Evolutionary conservation across 805 yeast genomes (phyloP).

Genomic region (Suhomyces sp.): DNA sequence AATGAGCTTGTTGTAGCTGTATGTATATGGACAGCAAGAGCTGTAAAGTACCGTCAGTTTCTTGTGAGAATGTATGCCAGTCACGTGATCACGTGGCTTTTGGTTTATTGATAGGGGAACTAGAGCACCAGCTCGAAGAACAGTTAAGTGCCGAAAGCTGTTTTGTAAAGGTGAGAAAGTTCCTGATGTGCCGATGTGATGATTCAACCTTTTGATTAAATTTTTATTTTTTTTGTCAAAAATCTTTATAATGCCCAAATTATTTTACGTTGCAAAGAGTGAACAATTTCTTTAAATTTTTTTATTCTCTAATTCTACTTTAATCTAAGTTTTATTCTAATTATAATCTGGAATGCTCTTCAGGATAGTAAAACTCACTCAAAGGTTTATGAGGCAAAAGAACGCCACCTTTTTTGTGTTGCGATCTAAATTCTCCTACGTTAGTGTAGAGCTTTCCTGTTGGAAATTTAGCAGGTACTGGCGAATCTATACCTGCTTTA

Average conservation of each 20-base stretch:
- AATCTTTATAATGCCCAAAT: too few species aligned
- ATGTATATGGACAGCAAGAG: not conserved
- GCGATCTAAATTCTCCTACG: slow-evolving; percentile 55
- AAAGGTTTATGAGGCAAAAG: slow-evolving; percentile 49
- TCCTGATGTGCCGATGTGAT: not conserved
- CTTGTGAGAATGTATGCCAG: not conserved
- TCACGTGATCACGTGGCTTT: not conserved
- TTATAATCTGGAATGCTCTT: slow-evolving; percentile 12
- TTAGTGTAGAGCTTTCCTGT: slow-evolving; percentile 45
- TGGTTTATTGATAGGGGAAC: not conserved
- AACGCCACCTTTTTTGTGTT: slow-evolving; percentile 53
- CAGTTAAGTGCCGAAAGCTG: not conserved
- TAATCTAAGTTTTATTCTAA: not conserved
- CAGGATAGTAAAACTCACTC: slow-evolving; percentile 23
- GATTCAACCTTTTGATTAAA: not conserved
- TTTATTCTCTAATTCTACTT: too few species aligned
- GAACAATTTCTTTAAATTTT: too few species aligned
- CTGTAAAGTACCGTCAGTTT: not conserved
- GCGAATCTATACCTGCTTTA: slow-evolving; percentile 15
- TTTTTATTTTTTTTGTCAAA: not conserved
- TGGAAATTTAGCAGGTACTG: slow-evolving; percentile 44
- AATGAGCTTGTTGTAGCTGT: not conserved
- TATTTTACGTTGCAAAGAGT: too few species aligned
- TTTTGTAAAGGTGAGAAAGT: not conserved
- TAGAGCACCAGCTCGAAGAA: not conserved